Percentiles rank a stretch among this genome's conserved stretches.
Evolutionary conservation across 2,329 filamentous ascomycete species (phyloP).

Genomic region (Colletotrichum sansevieriae): DNA sequence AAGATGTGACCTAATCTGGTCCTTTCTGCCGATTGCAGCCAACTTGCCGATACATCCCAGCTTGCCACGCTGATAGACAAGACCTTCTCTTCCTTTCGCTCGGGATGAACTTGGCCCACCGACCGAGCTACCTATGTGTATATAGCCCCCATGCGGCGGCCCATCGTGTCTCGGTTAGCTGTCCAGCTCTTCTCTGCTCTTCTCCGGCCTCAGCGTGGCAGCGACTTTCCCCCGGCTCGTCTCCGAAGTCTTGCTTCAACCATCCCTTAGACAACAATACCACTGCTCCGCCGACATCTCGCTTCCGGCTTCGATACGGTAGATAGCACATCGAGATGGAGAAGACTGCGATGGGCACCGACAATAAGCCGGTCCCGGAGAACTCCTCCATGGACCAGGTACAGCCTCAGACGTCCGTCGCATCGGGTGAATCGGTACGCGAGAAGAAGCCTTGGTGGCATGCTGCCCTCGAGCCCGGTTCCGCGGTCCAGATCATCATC

Average conservation of each 20-base stretch:
- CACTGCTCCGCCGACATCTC: background rate
- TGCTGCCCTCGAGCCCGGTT: slow-evolving; percentile 56
- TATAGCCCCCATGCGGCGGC: slow-evolving; percentile 18
- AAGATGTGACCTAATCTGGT: slow-evolving; percentile 6
- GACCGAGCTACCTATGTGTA: slow-evolving; percentile 8
- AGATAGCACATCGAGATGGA: slow-evolving; percentile 25
- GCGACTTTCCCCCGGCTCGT: slow-evolving; percentile 13
- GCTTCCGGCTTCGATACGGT: background rate
- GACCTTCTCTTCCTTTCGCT: slow-evolving; percentile 3
- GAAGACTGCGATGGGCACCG: slow-evolving; percentile 38
- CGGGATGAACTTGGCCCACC: slow-evolving; percentile 22
- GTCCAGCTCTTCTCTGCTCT: background rate
- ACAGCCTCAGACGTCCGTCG: slow-evolving; percentile 29
- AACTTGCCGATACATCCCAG: slow-evolving; percentile 7
- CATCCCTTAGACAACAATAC: background rate
- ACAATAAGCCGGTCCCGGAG: slow-evolving; percentile 40
- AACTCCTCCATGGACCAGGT: slow-evolving; percentile 41
- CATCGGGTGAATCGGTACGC: slow-evolving; percentile 34
- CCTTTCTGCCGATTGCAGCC: slow-evolving; percentile 24
- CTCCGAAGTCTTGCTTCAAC: background rate
- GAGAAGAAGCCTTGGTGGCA: slow-evolving; percentile 53
- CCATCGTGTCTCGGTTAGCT: background rate
- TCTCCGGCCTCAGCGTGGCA: slow-evolving; percentile 18
- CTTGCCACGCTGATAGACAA: slow-evolving; percentile 40
- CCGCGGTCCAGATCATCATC: slow-evolving; percentile 62